Evolutionary conservation across 2,329 filamentous ascomycete species (phyloP), one percentile per base, ranked within the genome.

Genomic region (Zarea fungicola): DNA sequence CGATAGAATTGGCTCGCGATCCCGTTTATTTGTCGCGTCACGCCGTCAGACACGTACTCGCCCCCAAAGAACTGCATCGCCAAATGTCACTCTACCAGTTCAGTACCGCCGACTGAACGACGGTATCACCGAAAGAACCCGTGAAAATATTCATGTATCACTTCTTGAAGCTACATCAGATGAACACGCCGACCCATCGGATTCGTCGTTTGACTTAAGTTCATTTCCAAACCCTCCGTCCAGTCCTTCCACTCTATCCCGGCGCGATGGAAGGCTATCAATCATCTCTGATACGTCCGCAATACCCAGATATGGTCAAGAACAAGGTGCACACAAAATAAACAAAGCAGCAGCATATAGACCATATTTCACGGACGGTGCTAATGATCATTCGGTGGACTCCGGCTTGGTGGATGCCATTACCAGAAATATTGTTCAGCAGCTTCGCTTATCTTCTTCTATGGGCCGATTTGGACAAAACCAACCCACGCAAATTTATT

Each of bases 381-480:
- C n/a, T n/a, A n/a, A n/a, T n/a, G n/a, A n/a, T n/a, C n/a, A n/a
- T 58, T 55, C 64, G 52, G 43, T 65, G 19, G 71, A 75, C 48
- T 62, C 68, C 14, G 61, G 63, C 9, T 64, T 71, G 13, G 68
- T 72, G 52, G 68, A 73, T 49, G 68, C 73, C 5, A 69, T 76
- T 35, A 67, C 69, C 18, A 67, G 72, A 45, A 71, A 65, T 35
- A 61, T 77, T 26, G 65, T 64, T 6, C 73, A 77, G 48, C 74
- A 77, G 46, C 55, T 68, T 39, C 70, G 67, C 2, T 52, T 76
- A 25, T 64, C 71, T 34, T 64, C 71, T 34, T 66, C 65, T 4
- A 47, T 70, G 5, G 57, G 18, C n/a, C 42, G 39, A 26, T 25
- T 16, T 22, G 56, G n/a, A 16, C 28, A 14, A 16, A 29, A 48